Conservation (phyloP, 371 early-diverging fungal species). For the Mucor mucedo region DNA sequence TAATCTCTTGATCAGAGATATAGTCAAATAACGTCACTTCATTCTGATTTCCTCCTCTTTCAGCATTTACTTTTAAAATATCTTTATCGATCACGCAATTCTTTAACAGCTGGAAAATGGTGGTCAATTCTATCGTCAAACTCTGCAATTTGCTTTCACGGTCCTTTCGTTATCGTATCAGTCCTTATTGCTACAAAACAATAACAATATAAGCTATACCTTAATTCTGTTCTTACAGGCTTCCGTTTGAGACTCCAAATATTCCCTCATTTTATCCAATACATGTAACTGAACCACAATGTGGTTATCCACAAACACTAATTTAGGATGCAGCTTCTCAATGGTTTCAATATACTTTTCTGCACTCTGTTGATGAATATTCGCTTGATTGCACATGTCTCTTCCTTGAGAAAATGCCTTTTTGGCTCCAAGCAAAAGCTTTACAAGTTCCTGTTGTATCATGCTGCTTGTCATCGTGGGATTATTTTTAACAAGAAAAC, state of each 20-base stretch:
- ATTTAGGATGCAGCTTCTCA: conserved; percentile 48
- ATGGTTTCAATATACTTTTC: conserved; percentile 41
- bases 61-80: conserved; percentile 39
- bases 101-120: conserved; percentile 43
- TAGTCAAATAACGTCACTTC: conserved; percentile 45
- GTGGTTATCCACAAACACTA: conserved; percentile 48
- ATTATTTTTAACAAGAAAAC: background rate
- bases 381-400: conserved; percentile 49
- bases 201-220: conserved; percentile 11
- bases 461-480: background rate
- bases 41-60: conserved; percentile 10
- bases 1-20: conserved; percentile 54
- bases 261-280: conserved; percentile 45
- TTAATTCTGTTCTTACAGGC: conserved; percentile 33
- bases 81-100: conserved; percentile 40
- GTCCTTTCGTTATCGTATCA: conserved; percentile 23
- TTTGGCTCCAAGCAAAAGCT: conserved; percentile 45
- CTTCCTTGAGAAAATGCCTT: conserved; percentile 49
- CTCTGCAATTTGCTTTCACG: conserved; percentile 39
- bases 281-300: conserved; percentile 41
- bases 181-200: background rate
- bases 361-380: conserved; percentile 36
- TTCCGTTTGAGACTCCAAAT: conserved; percentile 31
- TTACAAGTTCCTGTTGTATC: conserved; percentile 54
- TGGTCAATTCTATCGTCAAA: conserved; percentile 44